A percentile compares a stretch with the other conserved stretches of the same genome.
These are phyloP conservation scores for Hygrophila difformis DNA, from an alignment of 257 asterid genomes.

Conservation along the genomic window DNA sequence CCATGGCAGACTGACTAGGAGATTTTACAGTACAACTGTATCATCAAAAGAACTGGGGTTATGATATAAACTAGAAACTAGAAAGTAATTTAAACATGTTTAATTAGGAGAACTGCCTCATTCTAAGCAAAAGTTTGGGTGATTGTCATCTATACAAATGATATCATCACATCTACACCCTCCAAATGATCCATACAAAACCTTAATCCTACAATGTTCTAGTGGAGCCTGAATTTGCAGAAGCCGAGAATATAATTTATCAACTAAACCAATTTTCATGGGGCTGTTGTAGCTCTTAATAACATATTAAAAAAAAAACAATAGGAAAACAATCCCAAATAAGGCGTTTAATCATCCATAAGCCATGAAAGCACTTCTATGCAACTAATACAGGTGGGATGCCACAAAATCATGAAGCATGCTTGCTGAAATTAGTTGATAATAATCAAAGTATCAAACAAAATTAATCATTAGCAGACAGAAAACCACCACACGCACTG, in stretches of 20 bases:
- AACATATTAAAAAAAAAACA: neutral
- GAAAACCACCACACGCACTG: neutral
- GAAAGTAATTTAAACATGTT: no score
- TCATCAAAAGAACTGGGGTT: neutral
- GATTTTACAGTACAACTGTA: conserved; percentile 95
- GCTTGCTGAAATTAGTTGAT: neutral
- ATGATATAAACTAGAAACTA: neutral
- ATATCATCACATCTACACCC: neutral
- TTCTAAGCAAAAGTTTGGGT: conserved; percentile 5
- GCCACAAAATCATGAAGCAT: neutral
- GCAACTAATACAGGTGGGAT: neutral
- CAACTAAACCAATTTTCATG: no score
- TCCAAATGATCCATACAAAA: neutral
- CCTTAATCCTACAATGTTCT: neutral
- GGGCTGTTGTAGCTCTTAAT: neutral
- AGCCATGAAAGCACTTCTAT: neutral
- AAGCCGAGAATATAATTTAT: neutral
- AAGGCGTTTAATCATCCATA: neutral
- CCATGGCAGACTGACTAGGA: conserved; percentile 99
- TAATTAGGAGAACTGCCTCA: neutral
- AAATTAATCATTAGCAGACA: neutral
- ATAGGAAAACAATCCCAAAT: conserved; percentile 8
- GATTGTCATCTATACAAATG: conserved; percentile 4
- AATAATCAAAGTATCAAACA: neutral
- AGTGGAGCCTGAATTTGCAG: neutral